phyloP scores from a whole-genome alignment of 768 basidiomycete genomes.

The Pulveroboletus sp. region DNA sequence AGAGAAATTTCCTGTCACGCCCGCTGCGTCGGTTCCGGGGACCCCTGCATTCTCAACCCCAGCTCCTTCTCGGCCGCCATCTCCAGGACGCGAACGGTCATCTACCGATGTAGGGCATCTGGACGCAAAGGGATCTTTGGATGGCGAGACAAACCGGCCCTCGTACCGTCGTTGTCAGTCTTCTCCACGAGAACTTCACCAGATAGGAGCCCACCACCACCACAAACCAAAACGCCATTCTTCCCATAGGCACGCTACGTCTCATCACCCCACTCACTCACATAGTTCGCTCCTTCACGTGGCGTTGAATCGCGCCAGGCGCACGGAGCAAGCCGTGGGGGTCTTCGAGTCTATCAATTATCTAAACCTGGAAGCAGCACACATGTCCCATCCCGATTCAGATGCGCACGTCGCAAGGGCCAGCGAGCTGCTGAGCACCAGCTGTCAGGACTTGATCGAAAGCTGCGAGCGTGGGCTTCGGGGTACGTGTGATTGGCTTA shows the following conservation, averaged over 20 bases:
- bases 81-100: constrained; percentile 19
- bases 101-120: neutral
- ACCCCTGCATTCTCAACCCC: constrained; percentile 37
- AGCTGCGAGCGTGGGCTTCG: constrained; percentile 39
- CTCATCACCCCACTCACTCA: constrained; percentile 29
- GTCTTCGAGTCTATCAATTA: constrained; percentile 72
- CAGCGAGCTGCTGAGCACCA: constrained; percentile 43
- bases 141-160: neutral
- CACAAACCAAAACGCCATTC: constrained; percentile 13
- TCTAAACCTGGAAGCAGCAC: constrained; percentile 58
- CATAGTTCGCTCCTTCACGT: constrained; percentile 40
- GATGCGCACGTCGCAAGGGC: constrained; percentile 41
- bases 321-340: constrained; percentile 56
- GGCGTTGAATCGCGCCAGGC: constrained; percentile 30
- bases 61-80: constrained; percentile 30
- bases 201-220: neutral
- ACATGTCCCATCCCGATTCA: constrained; percentile 47
- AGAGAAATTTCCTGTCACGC: constrained; percentile 53
- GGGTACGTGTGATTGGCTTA: constrained; percentile 50
- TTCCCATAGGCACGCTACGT: constrained; percentile 7
- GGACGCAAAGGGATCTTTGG: neutral
- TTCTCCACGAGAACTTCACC: constrained; percentile 6
- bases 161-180: neutral
- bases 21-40: constrained; percentile 32
- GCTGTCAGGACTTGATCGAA: constrained; percentile 52